Percentiles rank a stretch among this genome's conserved stretches.
These are phyloP conservation scores for Hippophae rhamnoides DNA, from an alignment of 306 rosid genomes.

Conservation along the genomic window DNA sequence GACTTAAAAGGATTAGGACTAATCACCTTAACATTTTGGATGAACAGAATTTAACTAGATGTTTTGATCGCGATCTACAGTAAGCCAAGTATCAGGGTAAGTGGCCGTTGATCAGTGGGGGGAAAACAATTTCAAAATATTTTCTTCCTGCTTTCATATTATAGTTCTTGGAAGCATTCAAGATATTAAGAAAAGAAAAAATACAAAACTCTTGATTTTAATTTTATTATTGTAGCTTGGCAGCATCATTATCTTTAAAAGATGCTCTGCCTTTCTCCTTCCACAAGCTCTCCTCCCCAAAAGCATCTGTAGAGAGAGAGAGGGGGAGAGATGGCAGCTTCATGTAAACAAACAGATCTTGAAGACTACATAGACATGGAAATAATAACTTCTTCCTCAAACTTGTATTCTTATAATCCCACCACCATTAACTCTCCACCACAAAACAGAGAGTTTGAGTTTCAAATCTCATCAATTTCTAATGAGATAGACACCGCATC, in stretches of 20 bases:
- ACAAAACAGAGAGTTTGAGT: constrained; percentile 70
- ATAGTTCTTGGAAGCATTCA: constrained; percentile 39
- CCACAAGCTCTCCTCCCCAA: constrained; percentile 54
- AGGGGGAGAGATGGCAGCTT: constrained; percentile 24
- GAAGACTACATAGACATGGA: constrained; percentile 94
- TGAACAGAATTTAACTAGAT: too few relatives aligned
- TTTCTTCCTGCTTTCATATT: constrained; percentile 10
- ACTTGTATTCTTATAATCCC: constrained; percentile 27
- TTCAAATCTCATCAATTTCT: constrained; percentile 59
- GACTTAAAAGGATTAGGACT: constrained; percentile 17
- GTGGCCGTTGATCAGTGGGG: not conserved
- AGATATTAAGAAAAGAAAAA: not conserved
- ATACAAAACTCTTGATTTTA: not conserved
- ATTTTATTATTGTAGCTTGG: constrained; percentile 30
- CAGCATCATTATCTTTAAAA: constrained; percentile 31
- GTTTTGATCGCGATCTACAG: too few relatives aligned
- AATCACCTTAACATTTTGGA: constrained; percentile 11
- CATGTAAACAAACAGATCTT: constrained; percentile 41
- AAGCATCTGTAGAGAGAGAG: constrained; percentile 34
- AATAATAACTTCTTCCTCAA: constrained; percentile 31
- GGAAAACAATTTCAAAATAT: constrained; percentile 2
- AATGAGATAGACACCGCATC: constrained; percentile 34
- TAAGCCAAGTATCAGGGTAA: not conserved
- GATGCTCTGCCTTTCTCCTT: constrained; percentile 35
- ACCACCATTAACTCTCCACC: constrained; percentile 43